Base-by-base conservation (phyloP, 1,284 basidiomycete species). In the Exsudoporus floridanus region DNA sequence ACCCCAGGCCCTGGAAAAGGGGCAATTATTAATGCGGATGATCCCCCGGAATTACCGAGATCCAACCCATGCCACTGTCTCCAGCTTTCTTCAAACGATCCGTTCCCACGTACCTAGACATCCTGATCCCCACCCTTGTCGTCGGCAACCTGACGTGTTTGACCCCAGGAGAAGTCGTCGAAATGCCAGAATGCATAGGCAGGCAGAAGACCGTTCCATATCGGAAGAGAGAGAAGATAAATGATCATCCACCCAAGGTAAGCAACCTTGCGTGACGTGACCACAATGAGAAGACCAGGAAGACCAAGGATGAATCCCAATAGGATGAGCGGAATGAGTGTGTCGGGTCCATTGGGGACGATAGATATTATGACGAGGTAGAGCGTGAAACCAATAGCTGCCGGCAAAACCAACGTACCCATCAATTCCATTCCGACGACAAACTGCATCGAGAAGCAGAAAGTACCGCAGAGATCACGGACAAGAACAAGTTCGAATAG, bases 111-210 rank as follows among this genome's bases (percentile, higher is more conserved):
- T 23, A 23, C 23, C 23, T 23, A 23, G 23, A 5, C 3, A 23
- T 23, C 23, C 23, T 94, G 91, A 52, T 82, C 80, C 31, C 75
- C 81, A 58, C 78, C 83, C 59, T 80, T 81, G 60, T 90, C 90
- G 10, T 92, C 92, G 49, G 83, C 79, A 56, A 98, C 78, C 74
- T 86, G 88, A 58, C 96, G 82, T 33, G 96, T 98, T 73, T 96
- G 90, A 74, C 97, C 97, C 96, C 96, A 99, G 18, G 92, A 94
- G 74, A 99, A 99, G 77, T 99, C 97, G 69, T 99, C 96, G 72
- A 99, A 98, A 73, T 98, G 94, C 94, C 95, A 98, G 76, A 93
- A 99, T 33, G 95, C 83, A 73, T 98, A 98, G 2, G 92, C 87
- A 1, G 94, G 95, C 10, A 98, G 81, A 55, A 96, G 79, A 63